Base-by-base conservation (phyloP, 202 grass and related monocot species). In the Dendrocalamus latiflorus region DNA sequence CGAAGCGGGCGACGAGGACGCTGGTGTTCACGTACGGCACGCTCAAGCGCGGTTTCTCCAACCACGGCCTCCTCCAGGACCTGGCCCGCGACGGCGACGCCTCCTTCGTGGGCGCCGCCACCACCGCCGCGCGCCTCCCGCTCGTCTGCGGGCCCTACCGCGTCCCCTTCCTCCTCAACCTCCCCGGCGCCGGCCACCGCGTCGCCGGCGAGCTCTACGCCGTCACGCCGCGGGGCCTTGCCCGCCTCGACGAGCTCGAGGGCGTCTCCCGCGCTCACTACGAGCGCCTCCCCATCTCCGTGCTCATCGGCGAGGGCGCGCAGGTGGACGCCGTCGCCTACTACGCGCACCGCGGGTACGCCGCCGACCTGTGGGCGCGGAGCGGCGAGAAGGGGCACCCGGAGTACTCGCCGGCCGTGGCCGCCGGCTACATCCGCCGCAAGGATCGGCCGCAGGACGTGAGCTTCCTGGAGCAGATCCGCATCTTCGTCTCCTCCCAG, bases 1-100 rank as follows among this genome's bases (percentile, higher is more conserved):
- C 15, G 41, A 26, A 44, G 44, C 18, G 17, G 10, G 22, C 11
- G 65, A 1, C 6, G 38, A 58, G 70, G 24, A 83, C 80, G 55
- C 82, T 98, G 61, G 89, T 98, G 49, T 98, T 98, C 95, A 94
- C 95, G 1, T 98, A 98, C 92, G 95, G 95, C 2, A 98, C 92
- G 34, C 90, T 98, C 41, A 98, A 98, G 88, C 84, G 92, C 14
- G 95, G 95, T 0, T 98, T 94, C 95, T 90, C 95, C 4, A 98
- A 98, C 83, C 95, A 98, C 85, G 42, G 43, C 0, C 90, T 98
- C 49, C 58, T 94, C 21, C 82, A 98, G 81, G 86, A 92, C 18
- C 90, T 98, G 9, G 42, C 78, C 43, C 50, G 7, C 5, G 18
- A 44, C 5, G 91, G 93, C 5, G 86, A 94, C 86, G 92, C 92